phyloP scores from a whole-genome alignment of 2,329 filamentous ascomycete species.

The Albifimbria verrucaria region DNA sequence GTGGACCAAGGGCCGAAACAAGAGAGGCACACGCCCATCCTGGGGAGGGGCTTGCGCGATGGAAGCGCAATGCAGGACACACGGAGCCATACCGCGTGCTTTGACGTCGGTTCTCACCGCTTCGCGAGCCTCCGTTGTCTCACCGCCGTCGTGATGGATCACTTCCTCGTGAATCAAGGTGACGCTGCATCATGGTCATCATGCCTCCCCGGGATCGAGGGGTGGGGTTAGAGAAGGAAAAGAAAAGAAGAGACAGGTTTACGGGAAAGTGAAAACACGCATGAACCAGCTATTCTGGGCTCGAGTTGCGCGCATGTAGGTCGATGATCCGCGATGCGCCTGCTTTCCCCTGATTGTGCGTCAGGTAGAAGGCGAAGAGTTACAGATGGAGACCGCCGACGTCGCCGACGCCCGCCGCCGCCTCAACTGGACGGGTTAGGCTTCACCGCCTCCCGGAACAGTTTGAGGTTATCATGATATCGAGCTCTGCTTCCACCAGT shows the following conservation, averaged over 20 bases:
- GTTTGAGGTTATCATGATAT: too few relatives aligned
- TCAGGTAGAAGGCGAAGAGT: too few relatives aligned
- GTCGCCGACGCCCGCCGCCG: too few relatives aligned
- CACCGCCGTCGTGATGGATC: background rate
- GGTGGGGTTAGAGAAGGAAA: background rate
- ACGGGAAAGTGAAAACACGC: background rate
- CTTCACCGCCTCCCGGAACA: constrained; percentile 4
- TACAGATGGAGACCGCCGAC: too few relatives aligned
- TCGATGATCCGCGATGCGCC: background rate
- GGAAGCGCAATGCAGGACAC: background rate
- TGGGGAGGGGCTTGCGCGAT: too few relatives aligned
- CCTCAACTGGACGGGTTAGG: too few relatives aligned
- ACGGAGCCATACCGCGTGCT: background rate
- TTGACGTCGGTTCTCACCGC: background rate
- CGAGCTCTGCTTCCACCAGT: background rate
- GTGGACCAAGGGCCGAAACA: background rate
- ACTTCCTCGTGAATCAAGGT: background rate
- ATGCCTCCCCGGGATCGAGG: background rate
- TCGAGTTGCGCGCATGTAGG: background rate
- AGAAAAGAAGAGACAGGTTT: background rate
- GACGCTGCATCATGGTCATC: background rate
- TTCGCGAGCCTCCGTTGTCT: background rate
- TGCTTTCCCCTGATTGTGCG: background rate
- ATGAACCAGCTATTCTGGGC: background rate
- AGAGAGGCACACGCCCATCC: background rate